These are phyloP conservation scores for Phalaenopsis aphrodite DNA, from an alignment of 106 monocot species.

Conservation along the genomic window DNA sequence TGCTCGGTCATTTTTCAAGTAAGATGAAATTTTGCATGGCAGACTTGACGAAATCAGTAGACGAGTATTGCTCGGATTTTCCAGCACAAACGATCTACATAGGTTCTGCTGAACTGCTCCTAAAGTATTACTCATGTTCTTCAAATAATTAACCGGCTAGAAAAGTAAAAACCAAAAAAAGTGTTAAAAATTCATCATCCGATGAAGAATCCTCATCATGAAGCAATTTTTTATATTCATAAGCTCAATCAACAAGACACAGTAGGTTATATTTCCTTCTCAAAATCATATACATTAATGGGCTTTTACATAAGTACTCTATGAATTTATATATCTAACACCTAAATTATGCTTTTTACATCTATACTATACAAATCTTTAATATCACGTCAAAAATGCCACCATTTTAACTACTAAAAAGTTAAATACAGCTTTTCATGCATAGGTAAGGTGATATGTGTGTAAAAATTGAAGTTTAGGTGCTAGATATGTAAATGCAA, in stretches of 20 bases:
- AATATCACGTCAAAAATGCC: too few relatives aligned
- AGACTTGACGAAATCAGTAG: constrained; percentile 11
- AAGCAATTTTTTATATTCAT: background rate
- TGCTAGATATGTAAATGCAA: too few relatives aligned
- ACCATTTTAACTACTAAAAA: too few relatives aligned
- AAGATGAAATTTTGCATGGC: constrained; percentile 6
- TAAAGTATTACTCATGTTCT: constrained; percentile 46
- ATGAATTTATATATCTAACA: too few relatives aligned
- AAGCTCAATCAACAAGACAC: background rate
- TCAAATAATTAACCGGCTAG: background rate
- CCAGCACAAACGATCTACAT: constrained; percentile 9
- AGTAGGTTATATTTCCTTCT: background rate
- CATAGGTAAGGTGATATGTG: too few relatives aligned
- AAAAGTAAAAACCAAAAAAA: background rate
- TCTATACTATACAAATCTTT: too few relatives aligned
- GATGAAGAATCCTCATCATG: background rate
- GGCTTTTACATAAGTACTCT: too few relatives aligned
- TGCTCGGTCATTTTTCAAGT: constrained; percentile 9
- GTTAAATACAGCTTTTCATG: too few relatives aligned
- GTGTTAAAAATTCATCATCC: background rate
- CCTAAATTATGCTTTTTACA: too few relatives aligned
- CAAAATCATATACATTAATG: background rate
- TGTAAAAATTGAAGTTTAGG: too few relatives aligned
- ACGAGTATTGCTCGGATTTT: constrained; percentile 19
- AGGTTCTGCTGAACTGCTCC: constrained; percentile 27